Percentiles rank a stretch among this genome's conserved stretches.
These are phyloP conservation scores for Prunus persica DNA, from an alignment of 306 rosid species.

Conservation along the genomic window Prunus_persica_NCBIv2 NC_034011.1:25677501-25678000, in stretches of 20 bases:
- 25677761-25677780: constrained; percentile 3
- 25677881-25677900: constrained; percentile 78
- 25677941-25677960: constrained; percentile 91
- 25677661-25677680: constrained; percentile 57
- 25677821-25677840: constrained; percentile 91
- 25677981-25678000: constrained; percentile 79
- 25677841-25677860: constrained; percentile 93
- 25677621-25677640: constrained; percentile 78
- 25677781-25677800: neutral
- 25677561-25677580: constrained; percentile 73
- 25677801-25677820: constrained; percentile 18
- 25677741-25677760: neutral
- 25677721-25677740: neutral
- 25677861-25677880: constrained; percentile 92
- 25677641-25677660: constrained; percentile 98
- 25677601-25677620: constrained; percentile 98
- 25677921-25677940: constrained; percentile 87
- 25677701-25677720: neutral
- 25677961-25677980: constrained; percentile 81
- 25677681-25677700: constrained; percentile 9
- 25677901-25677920: constrained; percentile 93
- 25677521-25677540: constrained; percentile 87
- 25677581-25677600: constrained; percentile 88
- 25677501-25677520: constrained; percentile 96
- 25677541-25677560: constrained; percentile 87